phyloP scores from a whole-genome alignment of 441 rosid species.

The Eruca vesicaria region DNA sequence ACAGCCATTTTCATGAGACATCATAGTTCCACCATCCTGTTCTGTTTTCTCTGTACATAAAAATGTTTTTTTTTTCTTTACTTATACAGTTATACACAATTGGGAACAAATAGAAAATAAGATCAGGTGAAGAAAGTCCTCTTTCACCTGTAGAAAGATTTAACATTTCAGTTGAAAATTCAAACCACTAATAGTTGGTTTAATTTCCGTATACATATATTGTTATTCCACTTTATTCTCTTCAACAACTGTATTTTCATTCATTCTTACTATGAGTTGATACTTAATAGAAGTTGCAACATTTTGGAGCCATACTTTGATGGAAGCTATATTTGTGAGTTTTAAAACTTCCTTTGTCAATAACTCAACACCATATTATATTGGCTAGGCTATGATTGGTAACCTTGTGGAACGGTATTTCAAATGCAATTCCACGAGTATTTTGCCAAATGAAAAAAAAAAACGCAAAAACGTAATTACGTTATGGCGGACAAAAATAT shows the following conservation, averaged over 20 bases:
- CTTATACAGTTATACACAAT: constrained; percentile 12
- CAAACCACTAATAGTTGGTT: constrained; percentile 11
- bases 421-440: too few relatives aligned
- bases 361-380: neutral
- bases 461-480: too few relatives aligned
- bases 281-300: neutral
- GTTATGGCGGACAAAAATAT: too few relatives aligned
- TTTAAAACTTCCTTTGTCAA: neutral
- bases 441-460: too few relatives aligned
- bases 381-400: too few relatives aligned
- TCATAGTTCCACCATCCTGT: neutral
- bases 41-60: constrained; percentile 29
- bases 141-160: constrained; percentile 12
- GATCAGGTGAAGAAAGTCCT: constrained; percentile 22
- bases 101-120: constrained; percentile 29
- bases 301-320: neutral
- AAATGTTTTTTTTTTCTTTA: neutral
- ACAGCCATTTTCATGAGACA: constrained; percentile 27
- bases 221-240: neutral
- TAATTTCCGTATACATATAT: neutral
- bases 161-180: constrained; percentile 4
- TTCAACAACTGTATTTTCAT: neutral
- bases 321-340: neutral
- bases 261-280: neutral
- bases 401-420: too few relatives aligned